Evolutionary conservation across 208 protist species (phyloP), one percentile per base, ranked within the genome.

Genomic region (Trypanosoma grayi): DNA sequence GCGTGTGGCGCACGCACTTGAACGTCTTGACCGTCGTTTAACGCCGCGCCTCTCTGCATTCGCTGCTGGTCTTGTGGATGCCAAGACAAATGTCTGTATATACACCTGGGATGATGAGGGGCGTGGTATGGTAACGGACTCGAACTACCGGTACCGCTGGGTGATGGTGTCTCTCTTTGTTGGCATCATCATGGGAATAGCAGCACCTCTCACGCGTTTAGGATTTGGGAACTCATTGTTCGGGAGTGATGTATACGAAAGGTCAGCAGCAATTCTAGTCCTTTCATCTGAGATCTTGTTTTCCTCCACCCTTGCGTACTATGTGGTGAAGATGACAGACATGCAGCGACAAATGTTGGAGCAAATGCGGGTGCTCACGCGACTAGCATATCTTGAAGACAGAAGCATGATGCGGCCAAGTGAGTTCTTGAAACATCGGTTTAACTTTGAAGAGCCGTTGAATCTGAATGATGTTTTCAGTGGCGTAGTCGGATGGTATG

Each of bases 41-140:
- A 85, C 79, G 0, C 77, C 87, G 39, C 60, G 75, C 44, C 62
- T 93, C 16, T 82, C 76, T 31, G 81, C 81, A 11, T 83, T 86
- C 46, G 83, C 81, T 18, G 83, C 87, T 13, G 86, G 77, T 37
- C 37, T 86, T 22, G 77, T 93, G 4, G 83, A 93, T 52, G 74
- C 78, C 1, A 71, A 74, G 24, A 61, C 87, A 18, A 73, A 65
- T 5, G 77, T 93, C 14, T 87, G 79, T 59, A 82, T 93, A 60
- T 85, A 74, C 54, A 90, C 87, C 8, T 90, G 80, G 66, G 78
- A 87, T 47, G 83, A 93, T 27, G 73, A 88, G 10, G 87, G 87
- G 48, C 73, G 66, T 4, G 60, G 79, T 39, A 84, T 81, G 28
- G 80, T 90, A 28, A 81, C 63, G 59, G 90, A 89, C 43, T 60